Percentiles rank a stretch among this genome's conserved stretches.
Conservation (phyloP, 805 yeast genomes). For the Pichia cabralensis region DNA sequence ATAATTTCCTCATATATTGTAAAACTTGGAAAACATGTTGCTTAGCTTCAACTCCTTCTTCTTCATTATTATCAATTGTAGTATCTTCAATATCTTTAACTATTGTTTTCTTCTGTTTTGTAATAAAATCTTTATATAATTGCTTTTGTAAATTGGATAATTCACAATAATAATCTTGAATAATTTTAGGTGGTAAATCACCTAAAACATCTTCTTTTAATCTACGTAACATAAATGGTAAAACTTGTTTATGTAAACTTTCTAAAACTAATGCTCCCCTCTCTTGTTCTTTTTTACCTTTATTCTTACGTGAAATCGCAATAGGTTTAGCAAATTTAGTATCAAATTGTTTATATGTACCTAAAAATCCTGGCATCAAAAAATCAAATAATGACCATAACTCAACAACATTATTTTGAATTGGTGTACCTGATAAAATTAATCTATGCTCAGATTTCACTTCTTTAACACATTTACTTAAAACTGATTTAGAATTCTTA, state of each 20-base stretch:
- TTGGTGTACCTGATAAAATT: constrained; percentile 93
- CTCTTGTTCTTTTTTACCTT: constrained; percentile 90
- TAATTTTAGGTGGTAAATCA: constrained; percentile 95
- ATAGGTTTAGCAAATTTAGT: constrained; percentile 97
- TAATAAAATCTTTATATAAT: constrained; percentile 81
- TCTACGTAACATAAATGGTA: constrained; percentile 94
- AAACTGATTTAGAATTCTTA: constrained; percentile 80
- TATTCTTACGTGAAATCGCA: constrained; percentile 83
- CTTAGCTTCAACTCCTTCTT: constrained; percentile 30
- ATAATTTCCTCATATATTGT: constrained; percentile 92
- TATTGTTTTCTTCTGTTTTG: constrained; percentile 68
- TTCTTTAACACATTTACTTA: constrained; percentile 79
- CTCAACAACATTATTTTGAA: constrained; percentile 93
- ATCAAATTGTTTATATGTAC: constrained; percentile 87
- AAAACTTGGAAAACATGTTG: constrained; percentile 95
- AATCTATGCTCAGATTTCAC: constrained; percentile 82
- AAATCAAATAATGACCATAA: constrained; percentile 97
- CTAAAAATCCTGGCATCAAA: constrained; percentile 97
- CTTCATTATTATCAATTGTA: neutral
- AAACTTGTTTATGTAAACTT: constrained; percentile 89
- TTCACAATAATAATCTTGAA: constrained; percentile 97
- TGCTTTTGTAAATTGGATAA: constrained; percentile 83
- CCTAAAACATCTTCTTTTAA: constrained; percentile 92
- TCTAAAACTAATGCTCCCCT: constrained; percentile 94
- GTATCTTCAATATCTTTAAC: constrained; percentile 48